These are phyloP conservation scores for Obba rivulosa DNA, from an alignment of 768 basidiomycete species.

Conservation along the genomic window DNA sequence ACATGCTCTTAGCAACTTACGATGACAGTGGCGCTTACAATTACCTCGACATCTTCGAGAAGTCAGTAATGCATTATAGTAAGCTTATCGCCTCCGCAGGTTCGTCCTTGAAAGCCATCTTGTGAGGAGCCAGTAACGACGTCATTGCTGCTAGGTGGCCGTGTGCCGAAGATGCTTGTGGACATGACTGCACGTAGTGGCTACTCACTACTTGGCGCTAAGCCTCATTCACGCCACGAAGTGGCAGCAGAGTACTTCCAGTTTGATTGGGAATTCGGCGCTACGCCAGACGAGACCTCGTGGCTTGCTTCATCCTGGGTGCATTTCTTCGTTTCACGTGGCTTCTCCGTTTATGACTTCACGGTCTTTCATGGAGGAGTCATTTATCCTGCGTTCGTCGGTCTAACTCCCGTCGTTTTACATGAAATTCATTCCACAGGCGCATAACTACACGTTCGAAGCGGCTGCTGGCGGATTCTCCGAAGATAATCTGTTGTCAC, in stretches of 20 bases:
- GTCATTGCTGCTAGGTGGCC: slow-evolving; percentile 29
- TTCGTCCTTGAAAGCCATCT: slow-evolving; percentile 19
- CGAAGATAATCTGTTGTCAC: slow-evolving; percentile 43
- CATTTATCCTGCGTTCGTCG: slow-evolving; percentile 15
- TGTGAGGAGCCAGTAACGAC: too few relatives aligned
- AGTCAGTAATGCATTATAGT: slow-evolving; percentile 34
- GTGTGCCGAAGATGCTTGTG: slow-evolving; percentile 41
- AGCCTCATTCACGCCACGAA: slow-evolving; percentile 39
- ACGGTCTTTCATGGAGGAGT: slow-evolving; percentile 9
- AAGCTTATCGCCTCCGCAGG: slow-evolving; percentile 42
- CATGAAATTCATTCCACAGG: slow-evolving; percentile 30
- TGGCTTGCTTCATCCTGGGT: slow-evolving; percentile 65
- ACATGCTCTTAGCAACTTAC: slow-evolving; percentile 40
- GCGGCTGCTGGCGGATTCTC: slow-evolving; percentile 53
- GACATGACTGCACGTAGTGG: slow-evolving; percentile 51
- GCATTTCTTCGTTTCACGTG: slow-evolving; percentile 13
- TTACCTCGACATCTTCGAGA: slow-evolving; percentile 40
- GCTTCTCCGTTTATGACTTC: slow-evolving; percentile 21
- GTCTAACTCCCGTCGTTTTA: neutral
- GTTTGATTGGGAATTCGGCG: slow-evolving; percentile 45
- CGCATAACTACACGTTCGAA: slow-evolving; percentile 58
- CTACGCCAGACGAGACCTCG: slow-evolving; percentile 60
- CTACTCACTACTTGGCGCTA: slow-evolving; percentile 45
- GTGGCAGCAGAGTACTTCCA: slow-evolving; percentile 55
- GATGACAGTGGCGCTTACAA: slow-evolving; percentile 46